phyloP scores from a whole-genome alignment of 345 rosid genomes.

The Dovyalis caffra region DNA sequence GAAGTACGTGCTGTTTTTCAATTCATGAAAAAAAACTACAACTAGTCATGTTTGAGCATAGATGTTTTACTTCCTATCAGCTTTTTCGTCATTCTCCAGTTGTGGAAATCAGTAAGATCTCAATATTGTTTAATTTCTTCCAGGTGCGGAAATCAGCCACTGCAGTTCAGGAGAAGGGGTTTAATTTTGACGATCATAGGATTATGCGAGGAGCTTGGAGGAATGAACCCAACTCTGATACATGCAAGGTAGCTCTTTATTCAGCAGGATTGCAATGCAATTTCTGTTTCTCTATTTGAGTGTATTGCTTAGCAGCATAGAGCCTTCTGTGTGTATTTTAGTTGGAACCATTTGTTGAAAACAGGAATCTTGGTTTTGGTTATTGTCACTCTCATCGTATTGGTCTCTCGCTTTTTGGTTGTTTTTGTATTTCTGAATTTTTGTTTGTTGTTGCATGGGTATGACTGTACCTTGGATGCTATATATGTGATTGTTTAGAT shows the following conservation, averaged over 20 bases:
- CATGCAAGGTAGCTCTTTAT: constrained; percentile 70
- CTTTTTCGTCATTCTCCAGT: neutral
- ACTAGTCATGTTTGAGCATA: neutral
- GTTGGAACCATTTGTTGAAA: neutral
- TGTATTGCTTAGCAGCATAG: neutral
- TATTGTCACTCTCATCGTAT: neutral
- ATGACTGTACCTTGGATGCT: neutral
- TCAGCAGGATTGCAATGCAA: constrained; percentile 5
- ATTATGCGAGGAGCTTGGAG: constrained; percentile 98
- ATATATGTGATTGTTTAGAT: neutral
- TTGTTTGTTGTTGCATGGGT: neutral
- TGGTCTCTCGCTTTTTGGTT: neutral
- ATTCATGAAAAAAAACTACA: neutral
- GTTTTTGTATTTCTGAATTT: neutral
- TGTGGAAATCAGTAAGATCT: neutral
- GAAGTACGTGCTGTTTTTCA: constrained; percentile 45
- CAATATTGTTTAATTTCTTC: constrained; percentile 5
- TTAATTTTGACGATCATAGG: constrained; percentile 92
- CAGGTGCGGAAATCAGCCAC: constrained; percentile 54
- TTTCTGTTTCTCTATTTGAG: neutral
- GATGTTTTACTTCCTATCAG: neutral
- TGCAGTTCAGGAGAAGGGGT: constrained; percentile 73
- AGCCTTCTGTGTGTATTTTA: neutral
- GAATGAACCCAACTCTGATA: constrained; percentile 86
- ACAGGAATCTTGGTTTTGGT: neutral